A percentile compares a stretch with the other conserved stretches of the same genome.
Evolutionary conservation across 225 moss, liverwort and hornwort species (phyloP).

Genomic region (Asterella californica): DNA sequence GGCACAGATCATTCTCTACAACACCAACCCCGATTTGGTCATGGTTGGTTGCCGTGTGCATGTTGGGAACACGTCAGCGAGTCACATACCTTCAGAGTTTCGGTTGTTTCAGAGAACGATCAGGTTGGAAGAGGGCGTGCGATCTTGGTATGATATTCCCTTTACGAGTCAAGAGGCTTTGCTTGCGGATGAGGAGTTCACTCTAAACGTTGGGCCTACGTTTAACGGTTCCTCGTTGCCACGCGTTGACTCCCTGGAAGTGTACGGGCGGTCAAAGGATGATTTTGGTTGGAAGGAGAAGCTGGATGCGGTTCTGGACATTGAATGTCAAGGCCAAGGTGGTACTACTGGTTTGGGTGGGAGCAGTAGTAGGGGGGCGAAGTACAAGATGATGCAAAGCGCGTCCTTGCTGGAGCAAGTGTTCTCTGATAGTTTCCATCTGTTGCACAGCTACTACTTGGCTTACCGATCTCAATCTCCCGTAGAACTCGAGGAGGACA

Average conservation of each 20-base stretch:
- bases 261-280: constrained; percentile 97
- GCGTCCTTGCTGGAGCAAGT: constrained; percentile 74
- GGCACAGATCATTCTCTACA: constrained; percentile 88
- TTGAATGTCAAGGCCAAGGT: constrained; percentile 78
- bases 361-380: constrained; percentile 57
- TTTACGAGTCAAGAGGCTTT: constrained; percentile 95
- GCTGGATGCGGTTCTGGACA: constrained; percentile 81
- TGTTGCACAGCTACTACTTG: constrained; percentile 86
- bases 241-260: constrained; percentile 83
- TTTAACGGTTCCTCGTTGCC: constrained; percentile 97
- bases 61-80: constrained; percentile 97
- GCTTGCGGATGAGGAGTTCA: constrained; percentile 90
- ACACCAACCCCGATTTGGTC: constrained; percentile 87
- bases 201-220: constrained; percentile 76
- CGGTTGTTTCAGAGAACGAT: constrained; percentile 87
- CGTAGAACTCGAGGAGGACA: constrained; percentile 51
- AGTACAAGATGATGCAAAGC: constrained; percentile 74
- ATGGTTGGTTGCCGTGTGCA: constrained; percentile 99
- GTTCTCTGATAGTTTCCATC: constrained; percentile 82
- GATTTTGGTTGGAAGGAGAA: constrained; percentile 99
- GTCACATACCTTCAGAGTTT: constrained; percentile 94
- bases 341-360: constrained; percentile 51
- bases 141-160: constrained; percentile 99
- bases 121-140: constrained; percentile 89
- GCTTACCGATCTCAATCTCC: constrained; percentile 68